Conservation (phyloP, 495 filamentous ascomycete species). For the Filosporella fistucella region DNA sequence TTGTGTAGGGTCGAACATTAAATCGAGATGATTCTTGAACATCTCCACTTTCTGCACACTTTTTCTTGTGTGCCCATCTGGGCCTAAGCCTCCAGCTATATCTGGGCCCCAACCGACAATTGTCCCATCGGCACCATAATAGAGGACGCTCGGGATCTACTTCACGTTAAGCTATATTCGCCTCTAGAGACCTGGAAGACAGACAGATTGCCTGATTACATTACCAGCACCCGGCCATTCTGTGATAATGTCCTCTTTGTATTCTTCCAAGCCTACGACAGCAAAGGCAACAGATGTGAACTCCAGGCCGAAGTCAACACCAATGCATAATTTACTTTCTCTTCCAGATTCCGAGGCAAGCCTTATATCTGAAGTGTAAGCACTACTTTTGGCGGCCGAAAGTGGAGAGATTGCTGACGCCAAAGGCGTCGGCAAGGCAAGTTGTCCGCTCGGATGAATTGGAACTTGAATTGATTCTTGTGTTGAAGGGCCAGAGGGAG, state of each 20-base stretch:
- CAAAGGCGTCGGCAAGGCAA: too few relatives aligned
- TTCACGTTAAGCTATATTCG: conserved; percentile 4
- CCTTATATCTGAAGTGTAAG: too few relatives aligned
- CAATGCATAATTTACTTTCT: conserved; percentile 70
- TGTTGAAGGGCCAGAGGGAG: too few relatives aligned
- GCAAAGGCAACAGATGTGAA: conserved; percentile 76
- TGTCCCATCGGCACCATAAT: conserved; percentile 68
- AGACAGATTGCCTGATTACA: conserved; percentile 71
- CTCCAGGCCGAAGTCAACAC: conserved; percentile 72
- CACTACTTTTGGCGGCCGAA: too few relatives aligned
- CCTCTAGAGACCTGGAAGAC: not conserved
- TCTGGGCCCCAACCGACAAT: conserved; percentile 69
- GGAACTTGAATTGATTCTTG: too few relatives aligned
- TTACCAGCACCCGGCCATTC: conserved; percentile 74
- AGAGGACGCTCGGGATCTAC: conserved; percentile 65
- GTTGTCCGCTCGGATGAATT: too few relatives aligned
- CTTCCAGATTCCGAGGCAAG: conserved; percentile 30
- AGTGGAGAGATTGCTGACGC: too few relatives aligned
- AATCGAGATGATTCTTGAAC: conserved; percentile 67
- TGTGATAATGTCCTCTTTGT: conserved; percentile 74
- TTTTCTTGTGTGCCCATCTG: conserved; percentile 65
- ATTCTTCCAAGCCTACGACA: conserved; percentile 70
- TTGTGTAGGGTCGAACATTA: not conserved
- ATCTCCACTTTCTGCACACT: conserved; percentile 70
- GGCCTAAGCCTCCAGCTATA: conserved; percentile 63